Evolutionary conservation across 495 filamentous ascomycete species (phyloP).

Genomic region (Jackrogersella minutella): DNA sequence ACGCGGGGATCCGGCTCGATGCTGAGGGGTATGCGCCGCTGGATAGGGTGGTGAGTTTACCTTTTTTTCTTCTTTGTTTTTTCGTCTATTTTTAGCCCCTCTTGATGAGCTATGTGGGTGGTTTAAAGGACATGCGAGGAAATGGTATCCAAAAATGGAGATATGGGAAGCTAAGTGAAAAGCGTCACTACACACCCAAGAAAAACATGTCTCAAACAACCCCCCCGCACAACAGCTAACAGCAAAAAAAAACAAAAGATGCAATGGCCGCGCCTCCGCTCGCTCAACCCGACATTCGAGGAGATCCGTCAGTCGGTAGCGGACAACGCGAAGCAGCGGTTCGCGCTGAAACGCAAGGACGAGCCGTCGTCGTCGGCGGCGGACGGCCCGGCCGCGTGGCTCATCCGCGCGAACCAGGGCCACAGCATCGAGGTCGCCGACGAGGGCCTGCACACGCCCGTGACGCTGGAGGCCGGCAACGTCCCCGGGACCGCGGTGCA

Average conservation of each 20-base stretch:
- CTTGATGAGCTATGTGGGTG: too few species aligned
- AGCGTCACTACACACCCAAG: too few species aligned
- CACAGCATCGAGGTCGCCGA: conserved; percentile 77
- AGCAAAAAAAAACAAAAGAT: conserved; percentile 63
- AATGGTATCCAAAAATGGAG: too few species aligned
- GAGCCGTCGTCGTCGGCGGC: conserved; percentile 27
- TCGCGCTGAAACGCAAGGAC: conserved; percentile 63
- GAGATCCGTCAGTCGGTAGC: conserved; percentile 77
- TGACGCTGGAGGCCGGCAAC: conserved; percentile 60
- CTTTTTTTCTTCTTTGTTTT: conserved; percentile 9
- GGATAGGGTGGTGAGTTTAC: conserved; percentile 73
- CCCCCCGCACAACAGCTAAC: not conserved
- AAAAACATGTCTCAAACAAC: too few species aligned
- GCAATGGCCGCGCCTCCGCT: conserved; percentile 71
- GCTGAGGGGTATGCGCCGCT: conserved; percentile 81
- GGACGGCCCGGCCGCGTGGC: conserved; percentile 68
- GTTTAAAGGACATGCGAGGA: too few species aligned
- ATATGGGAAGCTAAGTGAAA: too few species aligned
- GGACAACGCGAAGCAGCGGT: conserved; percentile 90
- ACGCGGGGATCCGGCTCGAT: conserved; percentile 78
- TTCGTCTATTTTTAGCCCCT: not conserved
- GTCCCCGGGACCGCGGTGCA: conserved; percentile 77
- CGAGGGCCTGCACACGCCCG: conserved; percentile 70
- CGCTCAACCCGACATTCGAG: conserved; percentile 72
- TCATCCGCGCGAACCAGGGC: conserved; percentile 95